Evolutionary conservation across 306 rosid genomes (phyloP).

Genomic region (Carpinus viminea): DNA sequence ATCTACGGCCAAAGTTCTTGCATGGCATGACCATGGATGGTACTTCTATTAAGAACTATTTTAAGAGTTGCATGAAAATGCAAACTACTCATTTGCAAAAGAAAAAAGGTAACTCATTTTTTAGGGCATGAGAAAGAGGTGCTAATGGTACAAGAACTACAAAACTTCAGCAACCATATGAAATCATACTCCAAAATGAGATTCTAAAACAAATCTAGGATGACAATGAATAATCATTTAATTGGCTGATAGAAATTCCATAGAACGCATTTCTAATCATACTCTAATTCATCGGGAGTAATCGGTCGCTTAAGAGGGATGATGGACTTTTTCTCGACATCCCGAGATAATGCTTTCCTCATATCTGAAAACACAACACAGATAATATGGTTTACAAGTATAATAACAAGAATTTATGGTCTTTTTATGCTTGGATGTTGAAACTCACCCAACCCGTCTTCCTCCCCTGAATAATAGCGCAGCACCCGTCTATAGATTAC

Average conservation of each 20-base stretch:
- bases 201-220: conserved; percentile 13
- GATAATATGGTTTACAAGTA: conserved; percentile 14
- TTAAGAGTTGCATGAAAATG: neutral
- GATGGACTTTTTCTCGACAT: conserved; percentile 85
- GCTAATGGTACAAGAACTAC: neutral
- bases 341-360: conserved; percentile 98
- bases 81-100: neutral
- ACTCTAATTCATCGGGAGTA: conserved; percentile 97
- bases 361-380: conserved; percentile 63
- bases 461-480: conserved; percentile 95
- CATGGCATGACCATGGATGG: too few relatives aligned
- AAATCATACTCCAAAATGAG: neutral
- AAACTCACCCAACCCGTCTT: conserved; percentile 89
- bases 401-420: neutral
- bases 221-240: conserved; percentile 24
- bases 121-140: too few relatives aligned
- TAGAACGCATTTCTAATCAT: conserved; percentile 52
- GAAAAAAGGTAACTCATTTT: neutral
- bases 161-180: neutral
- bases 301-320: conserved; percentile 93
- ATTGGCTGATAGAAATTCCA: conserved; percentile 25
- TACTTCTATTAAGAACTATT: too few relatives aligned
- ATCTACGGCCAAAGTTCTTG: neutral
- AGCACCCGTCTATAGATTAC: conserved; percentile 95
- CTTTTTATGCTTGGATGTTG: conserved; percentile 10